These are phyloP conservation scores for Giardia duodenalis DNA, from an alignment of 208 protist genomes.

Conservation along the genomic window DNA sequence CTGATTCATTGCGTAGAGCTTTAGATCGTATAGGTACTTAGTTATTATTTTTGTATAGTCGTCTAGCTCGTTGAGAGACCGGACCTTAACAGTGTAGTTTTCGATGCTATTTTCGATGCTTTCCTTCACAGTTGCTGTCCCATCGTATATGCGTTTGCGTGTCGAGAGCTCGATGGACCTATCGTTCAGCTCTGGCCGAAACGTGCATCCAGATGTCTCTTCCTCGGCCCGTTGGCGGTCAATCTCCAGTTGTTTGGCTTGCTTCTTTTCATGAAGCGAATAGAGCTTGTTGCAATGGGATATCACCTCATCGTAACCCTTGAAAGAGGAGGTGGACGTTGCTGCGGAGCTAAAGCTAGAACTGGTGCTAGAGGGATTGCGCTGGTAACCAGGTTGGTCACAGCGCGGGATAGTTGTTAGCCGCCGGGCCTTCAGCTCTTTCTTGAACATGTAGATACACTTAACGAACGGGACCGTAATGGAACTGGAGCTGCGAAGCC, in stretches of 20 bases:
- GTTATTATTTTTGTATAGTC: neutral
- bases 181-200: neutral
- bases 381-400: too few relatives aligned
- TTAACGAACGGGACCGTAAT: neutral
- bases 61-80: neutral
- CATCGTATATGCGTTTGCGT: neutral
- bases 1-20: neutral
- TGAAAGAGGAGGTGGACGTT: too few relatives aligned
- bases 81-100: neutral
- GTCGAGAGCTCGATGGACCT: neutral
- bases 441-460: neutral
- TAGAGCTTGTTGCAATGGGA: neutral
- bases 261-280: neutral
- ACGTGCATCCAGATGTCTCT: neutral
- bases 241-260: neutral
- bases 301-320: neutral
- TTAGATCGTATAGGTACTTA: neutral
- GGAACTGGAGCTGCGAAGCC: neutral
- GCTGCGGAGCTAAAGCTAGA: too few relatives aligned
- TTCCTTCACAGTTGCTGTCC: constrained; percentile 4
- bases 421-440: neutral
- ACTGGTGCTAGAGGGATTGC: too few relatives aligned
- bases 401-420: neutral
- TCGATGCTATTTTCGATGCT: neutral
- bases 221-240: neutral